Evolutionary conservation across 1,284 basidiomycete species (phyloP), one percentile per base, ranked within the genome.

Genomic region (Cryptococcus deneoformans): DNA sequence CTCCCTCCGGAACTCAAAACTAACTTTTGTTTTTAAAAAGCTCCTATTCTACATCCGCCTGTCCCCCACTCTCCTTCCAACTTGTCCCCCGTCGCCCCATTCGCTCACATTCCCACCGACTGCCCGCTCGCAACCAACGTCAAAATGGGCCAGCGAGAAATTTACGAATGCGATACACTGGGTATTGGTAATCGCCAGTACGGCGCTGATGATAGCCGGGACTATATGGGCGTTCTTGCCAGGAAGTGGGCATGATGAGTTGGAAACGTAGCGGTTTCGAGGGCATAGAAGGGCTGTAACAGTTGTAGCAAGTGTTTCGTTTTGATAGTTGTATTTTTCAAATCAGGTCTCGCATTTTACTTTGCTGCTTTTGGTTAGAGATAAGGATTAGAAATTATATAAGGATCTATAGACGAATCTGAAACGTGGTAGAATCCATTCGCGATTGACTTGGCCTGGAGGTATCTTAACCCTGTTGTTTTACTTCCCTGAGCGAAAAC

Each of bases 151-250:
- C 47, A 6, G 47, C 34, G 8, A 40, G 24, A 10, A 24, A 6
- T 14, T 11, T 6, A 12, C 20, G 14, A 81, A 60, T 73, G 1
- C 56, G 75, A 56, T 82, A 50, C 88, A 92, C 67, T 82, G 76
- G 29, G 60, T 79, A 10, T 67, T 91, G 24, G 70, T 94, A n/a
- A 69, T 79, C 0, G 61, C 83, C 11, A 85, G 83, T 35, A 72
- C 80, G 42, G 75, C 81, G 20, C 87, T 93, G 85, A 89, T 88
- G 35, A 72, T 84, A 9, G 87, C 87, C 82, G 92, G 91, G 3
- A 94, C 92, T 1, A 75, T 80, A 1, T 87, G 86, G 62, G 86
- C 87, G 7, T 86, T 91, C 66, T 55, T 79, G 14, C 75, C 79
- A n/a, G 66, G 66, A 6, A 54, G 57, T 36, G 70, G 68, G 16